Base-by-base conservation (phyloP, 495 filamentous ascomycete species). In the Amorphotheca resinae region DNA sequence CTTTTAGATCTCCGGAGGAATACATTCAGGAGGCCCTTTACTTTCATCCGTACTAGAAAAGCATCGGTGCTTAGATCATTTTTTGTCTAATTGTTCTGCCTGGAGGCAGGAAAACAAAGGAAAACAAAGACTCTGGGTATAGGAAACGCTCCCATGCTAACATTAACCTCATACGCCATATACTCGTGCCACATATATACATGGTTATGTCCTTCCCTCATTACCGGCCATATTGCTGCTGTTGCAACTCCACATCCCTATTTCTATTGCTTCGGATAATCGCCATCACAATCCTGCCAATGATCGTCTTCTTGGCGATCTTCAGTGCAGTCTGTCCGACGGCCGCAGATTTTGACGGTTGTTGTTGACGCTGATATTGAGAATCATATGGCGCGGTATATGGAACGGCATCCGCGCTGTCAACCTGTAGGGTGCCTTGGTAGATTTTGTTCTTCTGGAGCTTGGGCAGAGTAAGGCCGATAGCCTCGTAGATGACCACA, bases 391-490 rank as follows among this genome's bases (percentile, higher is more conserved):
- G 9, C 9, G 20, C 33, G 5, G 25, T 11, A 28, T 28, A 11
- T 11, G 25, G 25, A 15, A 9, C 18, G 22, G 20, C 25, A 14
- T 31, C 33, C 3, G 17, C 17, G 14, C 31, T 35, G 6, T 14
- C n/a, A 9, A 35, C 30, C 16, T 20, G 14, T 9, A 9, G 34
- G 5, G 34, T 21, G 11, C 14, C 17, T 12, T 37, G n/a, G 11
- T 4, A 18, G 11, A 17, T 8, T 20, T 18, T 8, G 4, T 18
- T 16, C 18, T 21, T 42, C 3, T 15, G 37, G 9, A 45, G 28
- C 15, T 46, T 45, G 32, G 42, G 26, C 18, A 55, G 28, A 21
- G 65, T 68, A 38, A 67, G 38, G 0, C 65, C 64, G 12, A 63
- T 44, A 8, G 34, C 51, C 25, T 62, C 44, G 40, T 54, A 58